These are phyloP conservation scores for Ceratocystis harringtonii DNA, from an alignment of 2,329 filamentous ascomycete genomes.

Conservation along the genomic window DNA sequence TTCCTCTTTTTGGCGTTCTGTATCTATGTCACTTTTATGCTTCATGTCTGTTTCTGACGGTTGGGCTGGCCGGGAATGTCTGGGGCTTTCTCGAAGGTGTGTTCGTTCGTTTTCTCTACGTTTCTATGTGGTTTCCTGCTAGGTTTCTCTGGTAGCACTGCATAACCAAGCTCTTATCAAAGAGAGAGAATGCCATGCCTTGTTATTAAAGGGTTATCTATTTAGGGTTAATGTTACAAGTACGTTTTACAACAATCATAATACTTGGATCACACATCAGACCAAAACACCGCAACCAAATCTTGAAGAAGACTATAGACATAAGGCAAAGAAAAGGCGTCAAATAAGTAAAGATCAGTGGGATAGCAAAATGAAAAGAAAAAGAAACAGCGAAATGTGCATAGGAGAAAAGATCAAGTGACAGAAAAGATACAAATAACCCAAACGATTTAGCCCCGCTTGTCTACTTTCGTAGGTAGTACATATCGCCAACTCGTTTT, in stretches of 20 bases:
- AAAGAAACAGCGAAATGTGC: neutral
- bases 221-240: too few species aligned
- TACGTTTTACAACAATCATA: too few species aligned
- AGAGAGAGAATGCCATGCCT: too few species aligned
- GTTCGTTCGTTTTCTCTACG: neutral
- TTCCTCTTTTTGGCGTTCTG: neutral
- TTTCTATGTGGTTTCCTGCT: neutral
- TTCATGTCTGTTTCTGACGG: neutral
- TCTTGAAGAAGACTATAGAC: neutral
- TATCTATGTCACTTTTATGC: neutral
- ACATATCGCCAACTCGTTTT: neutral
- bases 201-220: too few species aligned
- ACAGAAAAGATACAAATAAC: constrained; percentile 8
- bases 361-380: neutral
- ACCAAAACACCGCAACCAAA: neutral
- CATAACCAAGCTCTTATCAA: neutral
- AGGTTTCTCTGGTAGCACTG: neutral
- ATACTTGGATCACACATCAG: too few species aligned
- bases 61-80: neutral
- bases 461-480: constrained; percentile 1
- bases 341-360: neutral
- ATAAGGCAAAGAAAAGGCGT: neutral
- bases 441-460: constrained; percentile 2
- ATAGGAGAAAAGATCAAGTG: constrained; percentile 1
- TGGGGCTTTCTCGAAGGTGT: neutral